Conservation (phyloP, 2,329 filamentous ascomycete genomes). For the Xylaria sp. region DNA sequence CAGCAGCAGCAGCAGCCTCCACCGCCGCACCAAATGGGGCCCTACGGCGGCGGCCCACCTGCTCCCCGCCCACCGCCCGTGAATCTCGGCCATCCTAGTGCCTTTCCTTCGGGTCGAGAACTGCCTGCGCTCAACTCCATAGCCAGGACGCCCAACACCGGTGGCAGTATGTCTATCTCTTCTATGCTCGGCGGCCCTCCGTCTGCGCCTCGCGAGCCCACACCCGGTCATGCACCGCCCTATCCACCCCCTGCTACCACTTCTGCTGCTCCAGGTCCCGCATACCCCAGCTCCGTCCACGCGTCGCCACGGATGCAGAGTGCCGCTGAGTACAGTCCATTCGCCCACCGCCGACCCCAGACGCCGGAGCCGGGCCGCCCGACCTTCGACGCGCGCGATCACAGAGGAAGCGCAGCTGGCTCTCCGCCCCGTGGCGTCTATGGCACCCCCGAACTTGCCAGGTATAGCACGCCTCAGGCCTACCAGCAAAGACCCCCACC, state of each 20-base stretch:
- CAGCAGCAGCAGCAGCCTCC: constrained; percentile 43
- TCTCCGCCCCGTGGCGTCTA: constrained; percentile 62
- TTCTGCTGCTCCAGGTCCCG: constrained; percentile 55
- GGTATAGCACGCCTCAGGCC: constrained; percentile 68
- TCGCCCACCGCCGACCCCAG: constrained; percentile 74
- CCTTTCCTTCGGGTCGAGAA: constrained; percentile 48
- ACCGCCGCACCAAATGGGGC: constrained; percentile 46
- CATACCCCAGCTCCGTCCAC: constrained; percentile 61
- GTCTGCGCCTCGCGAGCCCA: constrained; percentile 55
- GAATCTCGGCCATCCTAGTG: constrained; percentile 46
- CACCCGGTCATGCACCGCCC: constrained; percentile 55
- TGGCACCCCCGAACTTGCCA: constrained; percentile 66
- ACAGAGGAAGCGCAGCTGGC: constrained; percentile 56
- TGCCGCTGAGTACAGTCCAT: constrained; percentile 63
- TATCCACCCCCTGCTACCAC: constrained; percentile 54
- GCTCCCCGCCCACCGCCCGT: constrained; percentile 46
- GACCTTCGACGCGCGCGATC: constrained; percentile 58
- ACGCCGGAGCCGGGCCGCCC: constrained; percentile 74
- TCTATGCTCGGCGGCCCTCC: constrained; percentile 67
- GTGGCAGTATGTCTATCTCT: constrained; percentile 70
- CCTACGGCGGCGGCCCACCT: constrained; percentile 46
- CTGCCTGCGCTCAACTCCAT: constrained; percentile 52
- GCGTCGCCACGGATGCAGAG: constrained; percentile 67
- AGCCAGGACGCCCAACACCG: constrained; percentile 57
- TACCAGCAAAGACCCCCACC: constrained; percentile 64